phyloP scores from a whole-genome alignment of 1,284 basidiomycete species.

The Sanguinoderma infundibulare region DNA sequence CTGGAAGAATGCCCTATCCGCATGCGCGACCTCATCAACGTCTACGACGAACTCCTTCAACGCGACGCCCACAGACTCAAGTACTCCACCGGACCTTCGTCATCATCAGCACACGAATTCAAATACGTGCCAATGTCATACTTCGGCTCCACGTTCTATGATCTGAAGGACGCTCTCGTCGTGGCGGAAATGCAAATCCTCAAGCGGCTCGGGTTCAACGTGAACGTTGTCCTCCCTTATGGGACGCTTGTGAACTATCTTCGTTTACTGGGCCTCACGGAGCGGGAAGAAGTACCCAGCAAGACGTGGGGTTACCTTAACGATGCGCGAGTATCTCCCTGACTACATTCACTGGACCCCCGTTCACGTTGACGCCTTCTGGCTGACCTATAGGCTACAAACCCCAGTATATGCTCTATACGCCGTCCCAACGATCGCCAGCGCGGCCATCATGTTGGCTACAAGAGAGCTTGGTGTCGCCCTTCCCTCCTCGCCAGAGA shows the following conservation, averaged over 20 bases:
- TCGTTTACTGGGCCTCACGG: constrained; percentile 83
- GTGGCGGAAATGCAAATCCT: constrained; percentile 98
- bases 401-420: constrained; percentile 91
- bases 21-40: constrained; percentile 93
- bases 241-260: constrained; percentile 96
- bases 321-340: constrained; percentile 70
- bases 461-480: constrained; percentile 71
- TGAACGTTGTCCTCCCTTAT: constrained; percentile 90
- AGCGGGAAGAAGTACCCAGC: constrained; percentile 71
- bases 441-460: constrained; percentile 82
- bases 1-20: constrained; percentile 92
- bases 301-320: constrained; percentile 91
- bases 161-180: constrained; percentile 88
- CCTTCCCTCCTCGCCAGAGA: constrained; percentile 68
- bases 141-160: constrained; percentile 83
- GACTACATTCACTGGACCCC: constrained; percentile 8
- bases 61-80: constrained; percentile 52
- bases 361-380: constrained; percentile 23
- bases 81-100: constrained; percentile 28
- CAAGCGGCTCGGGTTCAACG: constrained; percentile 91
- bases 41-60: constrained; percentile 86
- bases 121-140: constrained; percentile 85
- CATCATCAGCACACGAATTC: constrained; percentile 47
- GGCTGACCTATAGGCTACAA: constrained; percentile 64
- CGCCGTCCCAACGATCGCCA: constrained; percentile 86